These are phyloP conservation scores for Agroathelia rolfsii DNA, from an alignment of 1,284 basidiomycete species.

Conservation along the genomic window DNA sequence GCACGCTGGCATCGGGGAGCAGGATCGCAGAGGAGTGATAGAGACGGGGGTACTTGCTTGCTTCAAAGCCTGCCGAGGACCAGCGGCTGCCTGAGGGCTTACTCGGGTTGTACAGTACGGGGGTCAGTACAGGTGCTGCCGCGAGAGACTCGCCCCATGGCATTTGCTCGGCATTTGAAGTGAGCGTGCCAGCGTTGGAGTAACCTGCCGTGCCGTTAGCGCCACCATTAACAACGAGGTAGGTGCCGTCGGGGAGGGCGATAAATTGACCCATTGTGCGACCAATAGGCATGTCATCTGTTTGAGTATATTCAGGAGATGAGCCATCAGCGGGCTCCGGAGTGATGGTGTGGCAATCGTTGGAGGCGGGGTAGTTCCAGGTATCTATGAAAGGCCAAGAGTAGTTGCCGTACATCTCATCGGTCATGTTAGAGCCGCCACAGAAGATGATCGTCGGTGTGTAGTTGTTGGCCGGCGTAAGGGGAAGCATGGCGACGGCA, in stretches of 20 bases:
- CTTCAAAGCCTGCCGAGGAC: conserved; percentile 55
- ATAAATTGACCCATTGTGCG: conserved; percentile 87
- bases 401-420: conserved; percentile 64
- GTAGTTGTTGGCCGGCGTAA: conserved; percentile 86
- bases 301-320: conserved; percentile 43
- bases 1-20: conserved; percentile 78
- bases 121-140: conserved; percentile 55
- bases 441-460: conserved; percentile 82
- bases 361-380: conserved; percentile 52
- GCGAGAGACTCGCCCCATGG: conserved; percentile 57
- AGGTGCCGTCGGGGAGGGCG: conserved; percentile 64
- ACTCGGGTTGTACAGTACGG: conserved; percentile 70
- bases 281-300: conserved; percentile 68
- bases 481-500: conserved; percentile 82
- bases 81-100: conserved; percentile 58
- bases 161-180: conserved; percentile 36
- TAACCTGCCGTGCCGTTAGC: conserved; percentile 71
- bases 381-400: conserved; percentile 56
- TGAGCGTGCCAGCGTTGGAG: conserved; percentile 41
- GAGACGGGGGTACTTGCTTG: conserved; percentile 62
- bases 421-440: conserved; percentile 73
- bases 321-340: conserved; percentile 68
- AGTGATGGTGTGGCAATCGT: conserved; percentile 64
- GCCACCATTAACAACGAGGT: conserved; percentile 74
- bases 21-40: conserved; percentile 89